Base-by-base conservation (phyloP, 352 stramenopile species). In the Elongisporangium anandrum region DNA sequence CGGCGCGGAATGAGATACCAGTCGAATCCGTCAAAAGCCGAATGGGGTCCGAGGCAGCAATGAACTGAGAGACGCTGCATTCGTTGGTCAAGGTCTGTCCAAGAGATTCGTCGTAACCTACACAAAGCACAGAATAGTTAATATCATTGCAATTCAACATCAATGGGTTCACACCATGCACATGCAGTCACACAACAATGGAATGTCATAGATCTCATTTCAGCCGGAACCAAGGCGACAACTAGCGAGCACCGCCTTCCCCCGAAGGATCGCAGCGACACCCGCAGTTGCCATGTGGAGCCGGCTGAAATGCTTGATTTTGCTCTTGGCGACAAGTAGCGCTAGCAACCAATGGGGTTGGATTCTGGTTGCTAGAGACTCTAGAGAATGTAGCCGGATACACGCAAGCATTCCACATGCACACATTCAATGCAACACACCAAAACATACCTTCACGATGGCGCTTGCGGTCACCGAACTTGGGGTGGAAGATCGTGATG, bases 401-500 rank as follows among this genome's bases (percentile, higher is more conserved):
- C 47, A 75, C 60, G 34, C 21, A 75, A 6, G 69, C 12, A 71
- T 2, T 70, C 23, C 57, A 75, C 34, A 71, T n/a, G 53, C 45
- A 68, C 17, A 64, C 2, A 68, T 0, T 16, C 22, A 21, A 47
- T 51, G 21, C 17, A 21, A 45, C 20, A 55, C 21, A 29, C 12
- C 19, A 34, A 58, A 51, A 89, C 68, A 73, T 78, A 94, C 87
- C 84, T 85, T 97, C 87, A 66, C 98, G 89, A 63, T 97, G 87
- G 16, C 96, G 87, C 66, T 98, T 98, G 45, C 96, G 83, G 59
- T 98, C 87, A 10, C 94, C 90, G 60, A 97, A 99, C 68, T 99
- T 97, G 61, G 98, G 98, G 72, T 99, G 95, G 72, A 99, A 99
- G 60, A 99, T 97, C 22, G 90, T 98, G 24, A 99, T 87, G 17